Percentiles rank a stretch among this genome's conserved stretches.
Evolutionary conservation across 1,139 yeast species (phyloP).

Genomic region (Lodderomyces pseudojiufengensis): DNA sequence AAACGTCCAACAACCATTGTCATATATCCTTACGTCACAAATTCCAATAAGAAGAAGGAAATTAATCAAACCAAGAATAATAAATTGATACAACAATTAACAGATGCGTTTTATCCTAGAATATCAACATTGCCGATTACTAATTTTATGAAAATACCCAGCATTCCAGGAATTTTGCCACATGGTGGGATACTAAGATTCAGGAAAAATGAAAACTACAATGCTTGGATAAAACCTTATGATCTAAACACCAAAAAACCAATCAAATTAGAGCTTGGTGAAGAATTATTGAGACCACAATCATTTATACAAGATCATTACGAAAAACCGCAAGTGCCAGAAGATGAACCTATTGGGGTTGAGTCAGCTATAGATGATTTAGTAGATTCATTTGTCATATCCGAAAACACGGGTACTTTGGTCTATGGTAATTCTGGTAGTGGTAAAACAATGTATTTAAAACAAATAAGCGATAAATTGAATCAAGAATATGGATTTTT

Average conservation of each 20-base stretch:
- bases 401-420: constrained; percentile 50
- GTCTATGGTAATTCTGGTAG: constrained; percentile 76
- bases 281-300: constrained; percentile 48
- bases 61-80: constrained; percentile 27
- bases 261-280: constrained; percentile 47
- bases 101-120: constrained; percentile 13
- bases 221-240: constrained; percentile 44
- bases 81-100: constrained; percentile 17
- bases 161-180: constrained; percentile 45
- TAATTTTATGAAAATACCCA: constrained; percentile 49
- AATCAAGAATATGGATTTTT: constrained; percentile 36
- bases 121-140: constrained; percentile 35
- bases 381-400: constrained; percentile 40
- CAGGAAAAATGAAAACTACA: constrained; percentile 40
- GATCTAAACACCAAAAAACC: constrained; percentile 22
- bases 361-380: constrained; percentile 44
- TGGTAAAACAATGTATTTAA: constrained; percentile 65
- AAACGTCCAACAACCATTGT: constrained; percentile 42
- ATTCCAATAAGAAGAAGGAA: constrained; percentile 28
- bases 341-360: constrained; percentile 52
- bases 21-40: constrained; percentile 57
- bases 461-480: constrained; percentile 38
- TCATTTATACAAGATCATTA: constrained; percentile 35
- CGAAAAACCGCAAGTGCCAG: background rate
- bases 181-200: constrained; percentile 62